Evolutionary conservation across 108 stramenopile species (phyloP).

Genomic region (Schizochytrium sp.): DNA sequence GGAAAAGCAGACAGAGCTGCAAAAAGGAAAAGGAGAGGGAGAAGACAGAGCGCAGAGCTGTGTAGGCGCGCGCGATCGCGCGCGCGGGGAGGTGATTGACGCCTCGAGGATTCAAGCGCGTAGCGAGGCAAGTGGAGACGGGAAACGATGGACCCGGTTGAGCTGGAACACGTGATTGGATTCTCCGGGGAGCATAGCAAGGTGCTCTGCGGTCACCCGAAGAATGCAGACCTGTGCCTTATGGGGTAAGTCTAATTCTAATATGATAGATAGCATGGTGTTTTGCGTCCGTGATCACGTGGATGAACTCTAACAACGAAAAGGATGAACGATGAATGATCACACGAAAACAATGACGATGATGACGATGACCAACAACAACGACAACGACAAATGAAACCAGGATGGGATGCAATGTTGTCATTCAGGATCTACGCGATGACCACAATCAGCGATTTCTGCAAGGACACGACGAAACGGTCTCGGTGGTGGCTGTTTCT

Average conservation of each 20-base stretch:
- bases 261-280: neutral
- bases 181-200: neutral
- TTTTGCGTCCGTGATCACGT: neutral
- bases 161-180: conserved; percentile 11
- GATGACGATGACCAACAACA: too few relatives aligned
- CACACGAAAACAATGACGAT: too few relatives aligned
- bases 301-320: too few relatives aligned
- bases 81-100: too few relatives aligned
- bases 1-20: too few relatives aligned
- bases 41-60: too few relatives aligned
- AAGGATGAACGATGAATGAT: too few relatives aligned
- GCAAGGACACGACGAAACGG: conserved; percentile 9
- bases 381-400: neutral
- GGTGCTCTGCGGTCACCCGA: neutral
- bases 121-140: too few relatives aligned
- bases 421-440: neutral
- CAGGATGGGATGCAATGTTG: neutral
- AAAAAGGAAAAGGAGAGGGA: too few relatives aligned
- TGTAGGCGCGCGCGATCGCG: too few relatives aligned
- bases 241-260: neutral
- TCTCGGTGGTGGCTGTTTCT: neutral
- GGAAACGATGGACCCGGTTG: neutral
- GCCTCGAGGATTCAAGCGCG: too few relatives aligned
- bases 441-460: neutral
- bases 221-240: neutral